These are phyloP conservation scores for Fusarium torulosum DNA, from an alignment of 2,329 filamentous ascomycete species.

Conservation along the genomic window DNA sequence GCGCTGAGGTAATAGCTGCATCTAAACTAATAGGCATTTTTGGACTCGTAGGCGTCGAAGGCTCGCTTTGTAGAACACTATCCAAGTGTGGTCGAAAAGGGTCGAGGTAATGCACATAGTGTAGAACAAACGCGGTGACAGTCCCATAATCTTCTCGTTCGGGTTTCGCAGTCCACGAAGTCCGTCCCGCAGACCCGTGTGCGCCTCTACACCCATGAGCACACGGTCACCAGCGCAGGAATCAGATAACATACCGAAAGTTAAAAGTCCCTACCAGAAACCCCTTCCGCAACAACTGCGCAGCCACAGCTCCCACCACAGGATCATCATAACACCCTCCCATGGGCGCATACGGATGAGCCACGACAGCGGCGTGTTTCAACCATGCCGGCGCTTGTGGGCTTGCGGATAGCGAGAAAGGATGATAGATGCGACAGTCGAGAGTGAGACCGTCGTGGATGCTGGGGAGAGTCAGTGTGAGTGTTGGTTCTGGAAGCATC, in stretches of 20 bases:
- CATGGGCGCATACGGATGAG: constrained; percentile 90
- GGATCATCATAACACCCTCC: constrained; percentile 89
- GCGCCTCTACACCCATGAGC: constrained; percentile 73
- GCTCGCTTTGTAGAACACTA: constrained; percentile 8
- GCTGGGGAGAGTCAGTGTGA: constrained; percentile 85
- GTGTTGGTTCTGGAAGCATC: constrained; percentile 68
- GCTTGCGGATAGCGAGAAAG: constrained; percentile 58
- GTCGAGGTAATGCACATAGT: constrained; percentile 75
- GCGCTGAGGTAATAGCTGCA: not conserved
- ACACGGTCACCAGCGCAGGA: not conserved
- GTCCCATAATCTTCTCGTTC: constrained; percentile 87
- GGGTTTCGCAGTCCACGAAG: constrained; percentile 87
- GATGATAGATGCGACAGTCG: constrained; percentile 87
- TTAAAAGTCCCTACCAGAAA: constrained; percentile 91
- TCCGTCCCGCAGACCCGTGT: constrained; percentile 77
- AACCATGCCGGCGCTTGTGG: constrained; percentile 56
- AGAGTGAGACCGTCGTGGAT: constrained; percentile 81
- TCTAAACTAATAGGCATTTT: constrained; percentile 2
- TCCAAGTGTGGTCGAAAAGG: constrained; percentile 49
- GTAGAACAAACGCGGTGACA: constrained; percentile 81
- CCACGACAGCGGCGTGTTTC: constrained; percentile 73
- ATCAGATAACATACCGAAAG: constrained; percentile 74
- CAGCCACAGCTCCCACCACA: constrained; percentile 75
- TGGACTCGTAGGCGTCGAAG: constrained; percentile 12
- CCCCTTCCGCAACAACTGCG: constrained; percentile 74